phyloP scores from a whole-genome alignment of 1,139 yeast genomes.

The Kazachstania sp. region DNA sequence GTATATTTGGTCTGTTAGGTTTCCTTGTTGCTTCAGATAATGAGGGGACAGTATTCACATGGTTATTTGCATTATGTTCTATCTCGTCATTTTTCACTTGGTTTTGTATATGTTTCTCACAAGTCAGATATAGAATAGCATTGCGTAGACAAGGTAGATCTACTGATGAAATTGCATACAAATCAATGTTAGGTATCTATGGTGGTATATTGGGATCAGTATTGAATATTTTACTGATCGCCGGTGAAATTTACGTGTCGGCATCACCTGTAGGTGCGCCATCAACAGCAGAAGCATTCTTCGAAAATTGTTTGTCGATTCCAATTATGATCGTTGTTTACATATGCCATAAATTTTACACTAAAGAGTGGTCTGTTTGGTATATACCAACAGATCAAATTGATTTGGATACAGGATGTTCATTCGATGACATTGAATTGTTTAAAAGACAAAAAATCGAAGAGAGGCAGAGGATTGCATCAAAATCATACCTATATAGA shows the following conservation, averaged over 20 bases:
- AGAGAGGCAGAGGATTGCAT: conserved; percentile 12
- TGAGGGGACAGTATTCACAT: conserved; percentile 56
- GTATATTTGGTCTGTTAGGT: conserved; percentile 77
- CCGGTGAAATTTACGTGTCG: conserved; percentile 76
- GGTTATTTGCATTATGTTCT: conserved; percentile 81
- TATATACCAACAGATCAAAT: conserved; percentile 35
- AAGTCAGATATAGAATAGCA: conserved; percentile 71
- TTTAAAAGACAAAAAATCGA: conserved; percentile 22
- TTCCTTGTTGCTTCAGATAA: conserved; percentile 56
- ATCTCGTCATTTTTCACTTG: conserved; percentile 73
- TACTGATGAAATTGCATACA: conserved; percentile 38
- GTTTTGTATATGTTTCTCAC: conserved; percentile 72
- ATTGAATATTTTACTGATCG: conserved; percentile 47
- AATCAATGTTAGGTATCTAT: conserved; percentile 44
- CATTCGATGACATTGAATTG: conserved; percentile 36
- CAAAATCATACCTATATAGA: conserved; percentile 32
- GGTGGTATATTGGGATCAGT: conserved; percentile 64
- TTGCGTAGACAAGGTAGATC: conserved; percentile 56
- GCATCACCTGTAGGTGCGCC: conserved; percentile 78
- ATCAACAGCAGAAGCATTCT: conserved; percentile 41
- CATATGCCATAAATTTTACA: conserved; percentile 38
- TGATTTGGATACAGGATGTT: conserved; percentile 46
- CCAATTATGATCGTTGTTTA: conserved; percentile 41
- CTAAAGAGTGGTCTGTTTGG: conserved; percentile 33
- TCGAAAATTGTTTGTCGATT: conserved; percentile 45